Evolutionary conservation across 2,329 filamentous ascomycete species (phyloP), one percentile per base, ranked within the genome.

Genomic region (Tolypocladium ovalisporum): DNA sequence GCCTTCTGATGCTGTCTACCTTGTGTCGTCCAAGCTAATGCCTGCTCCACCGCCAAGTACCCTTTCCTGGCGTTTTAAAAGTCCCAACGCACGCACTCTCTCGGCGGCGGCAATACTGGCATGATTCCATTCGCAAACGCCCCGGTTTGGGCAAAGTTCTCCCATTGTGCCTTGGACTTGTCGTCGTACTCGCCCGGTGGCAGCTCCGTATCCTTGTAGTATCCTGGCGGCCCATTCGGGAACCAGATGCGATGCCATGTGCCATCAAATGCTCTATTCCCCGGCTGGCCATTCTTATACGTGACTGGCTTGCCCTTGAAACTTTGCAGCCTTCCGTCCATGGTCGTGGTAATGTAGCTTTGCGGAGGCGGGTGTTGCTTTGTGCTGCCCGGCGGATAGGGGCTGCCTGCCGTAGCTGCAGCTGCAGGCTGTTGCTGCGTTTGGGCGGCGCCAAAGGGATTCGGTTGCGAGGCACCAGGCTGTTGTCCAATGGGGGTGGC

Each of bases 71-170:
- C 19, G 9, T 47, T 54, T 75, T 70, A 92, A 65, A 93, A 85
- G 67, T 90, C 83, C 81, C 87, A 93, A 34, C 75, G 71, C 62
- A 84, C 85, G 77, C 85, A 93, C 66, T 93, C 90, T 60, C 84
- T 79, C 71, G 85, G 86, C 0, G 92, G 92, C 24, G 92, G 89
- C 52, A 90, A 74, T 63, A 87, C 79, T 0, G 92, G 92, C 74
- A 96, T 87, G 8, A 85, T 65, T 0, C 86, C 87, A 39, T 84
- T 83, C 47, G 81, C 78, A 69, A 96, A 96, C 36, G 69, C 71
- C 0, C 89, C 89, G 24, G 81, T 82, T 61, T 83, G 76, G 52
- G 79, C 75, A 67, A 91, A 85, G 51, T 79, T 76, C 58, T 76
- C 75, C 73, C 92, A 96, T 52, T 83, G 79, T 40, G 76, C 77